Percentiles rank a stretch among this genome's conserved stretches.
phyloP scores from a whole-genome alignment of 2,329 filamentous ascomycete species.

The Talaromyces sp. region DNA sequence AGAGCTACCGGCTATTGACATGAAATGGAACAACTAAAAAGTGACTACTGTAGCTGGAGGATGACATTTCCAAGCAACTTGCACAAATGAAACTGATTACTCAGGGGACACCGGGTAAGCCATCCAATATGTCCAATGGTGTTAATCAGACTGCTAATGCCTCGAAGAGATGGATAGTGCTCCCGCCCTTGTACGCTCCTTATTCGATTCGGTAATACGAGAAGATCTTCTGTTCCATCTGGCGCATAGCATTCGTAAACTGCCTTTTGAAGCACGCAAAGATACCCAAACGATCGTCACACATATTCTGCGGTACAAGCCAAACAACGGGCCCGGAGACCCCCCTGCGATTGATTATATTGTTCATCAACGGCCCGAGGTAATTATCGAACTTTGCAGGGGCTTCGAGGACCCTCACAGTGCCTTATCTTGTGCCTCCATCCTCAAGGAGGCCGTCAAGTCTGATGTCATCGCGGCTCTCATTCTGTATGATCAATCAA shows the following conservation, averaged over 20 bases:
- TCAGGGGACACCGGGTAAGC: constrained; percentile 79
- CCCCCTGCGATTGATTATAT: constrained; percentile 85
- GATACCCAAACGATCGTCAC: constrained; percentile 95
- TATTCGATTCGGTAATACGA: constrained; percentile 77
- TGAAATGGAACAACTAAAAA: constrained; percentile 1
- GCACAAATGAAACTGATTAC: constrained; percentile 87
- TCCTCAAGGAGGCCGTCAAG: constrained; percentile 83
- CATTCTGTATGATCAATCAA: constrained; percentile 86
- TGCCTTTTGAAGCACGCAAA: constrained; percentile 94
- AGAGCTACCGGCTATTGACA: constrained; percentile 15
- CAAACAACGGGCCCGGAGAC: constrained; percentile 62
- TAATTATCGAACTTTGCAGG: constrained; percentile 80
- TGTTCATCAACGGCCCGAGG: constrained; percentile 76
- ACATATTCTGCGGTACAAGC: constrained; percentile 86
- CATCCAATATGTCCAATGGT: constrained; percentile 7
- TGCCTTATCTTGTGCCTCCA: constrained; percentile 83
- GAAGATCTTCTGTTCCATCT: constrained; percentile 85
- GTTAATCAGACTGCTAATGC: constrained; percentile 15
- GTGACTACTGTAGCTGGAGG: constrained; percentile 56
- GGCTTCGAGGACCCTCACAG: constrained; percentile 88
- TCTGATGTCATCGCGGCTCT: constrained; percentile 86
- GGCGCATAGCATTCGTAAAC: constrained; percentile 71
- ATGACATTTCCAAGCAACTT: constrained; percentile 81
- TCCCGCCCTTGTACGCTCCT: constrained; percentile 80
- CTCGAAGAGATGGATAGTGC: constrained; percentile 71